A percentile compares a stretch with the other conserved stretches of the same genome.
Conservation (phyloP, 2,329 filamentous ascomycete species). For the Esteya vermicola region DNA sequence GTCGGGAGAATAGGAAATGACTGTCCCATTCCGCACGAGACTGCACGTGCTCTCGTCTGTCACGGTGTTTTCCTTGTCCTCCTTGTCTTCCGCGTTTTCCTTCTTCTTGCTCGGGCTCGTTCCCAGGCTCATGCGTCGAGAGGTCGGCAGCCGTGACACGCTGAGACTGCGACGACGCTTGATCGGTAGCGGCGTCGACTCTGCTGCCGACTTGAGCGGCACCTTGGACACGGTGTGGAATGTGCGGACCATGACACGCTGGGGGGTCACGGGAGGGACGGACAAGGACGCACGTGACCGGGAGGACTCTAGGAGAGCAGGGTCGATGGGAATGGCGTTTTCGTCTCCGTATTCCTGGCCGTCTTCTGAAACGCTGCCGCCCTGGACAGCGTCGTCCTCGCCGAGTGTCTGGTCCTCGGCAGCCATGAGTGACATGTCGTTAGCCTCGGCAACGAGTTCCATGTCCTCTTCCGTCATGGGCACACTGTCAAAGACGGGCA, state of each 20-base stretch:
- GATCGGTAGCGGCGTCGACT: conserved; percentile 33
- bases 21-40: conserved; percentile 32
- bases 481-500: conserved; percentile 29
- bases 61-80: background rate
- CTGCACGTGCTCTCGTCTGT: conserved; percentile 8
- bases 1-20: conserved; percentile 41
- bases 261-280: conserved; percentile 39
- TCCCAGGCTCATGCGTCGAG: no score
- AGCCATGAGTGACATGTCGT: conserved; percentile 45
- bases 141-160: conserved; percentile 28
- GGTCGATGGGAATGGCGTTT: conserved; percentile 44
- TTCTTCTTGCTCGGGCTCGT: no score
- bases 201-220: conserved; percentile 54
- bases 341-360: conserved; percentile 56
- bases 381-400: conserved; percentile 31
- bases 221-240: conserved; percentile 67
- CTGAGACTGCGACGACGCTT: conserved; percentile 36
- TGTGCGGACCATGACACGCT: conserved; percentile 34
- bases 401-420: conserved; percentile 27
- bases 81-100: background rate
- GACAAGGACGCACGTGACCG: conserved; percentile 8
- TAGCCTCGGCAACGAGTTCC: conserved; percentile 41
- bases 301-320: conserved; percentile 21
- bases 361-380: no score
- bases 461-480: conserved; percentile 40